Conservation (phyloP, 2,329 filamentous ascomycete species). For the Cercospora sp. region DNA sequence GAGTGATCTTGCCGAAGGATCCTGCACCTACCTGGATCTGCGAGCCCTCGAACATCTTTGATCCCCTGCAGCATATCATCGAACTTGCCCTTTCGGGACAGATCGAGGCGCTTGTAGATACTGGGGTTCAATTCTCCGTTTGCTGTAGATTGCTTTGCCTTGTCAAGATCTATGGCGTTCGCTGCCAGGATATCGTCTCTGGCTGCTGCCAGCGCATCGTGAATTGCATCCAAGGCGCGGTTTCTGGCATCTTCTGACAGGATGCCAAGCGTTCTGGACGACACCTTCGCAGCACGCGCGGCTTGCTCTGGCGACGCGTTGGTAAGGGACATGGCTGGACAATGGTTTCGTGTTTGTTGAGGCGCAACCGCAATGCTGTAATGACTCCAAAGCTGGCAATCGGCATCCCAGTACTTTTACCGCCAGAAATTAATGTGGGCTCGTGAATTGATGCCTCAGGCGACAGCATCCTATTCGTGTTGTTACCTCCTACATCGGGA, state of each 20-base stretch:
- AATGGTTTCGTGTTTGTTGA: background rate
- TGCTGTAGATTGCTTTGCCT: constrained; percentile 70
- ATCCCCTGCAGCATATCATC: constrained; percentile 98
- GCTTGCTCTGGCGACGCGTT: constrained; percentile 77
- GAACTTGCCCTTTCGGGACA: constrained; percentile 85
- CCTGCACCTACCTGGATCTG: constrained; percentile 72
- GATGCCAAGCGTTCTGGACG: constrained; percentile 79
- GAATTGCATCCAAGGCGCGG: constrained; percentile 78
- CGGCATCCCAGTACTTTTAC: background rate
- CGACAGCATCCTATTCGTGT: background rate
- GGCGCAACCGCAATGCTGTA: background rate
- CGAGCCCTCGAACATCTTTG: constrained; percentile 76
- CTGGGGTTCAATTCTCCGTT: constrained; percentile 76
- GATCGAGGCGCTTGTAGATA: constrained; percentile 82
- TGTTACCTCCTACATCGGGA: too few relatives aligned
- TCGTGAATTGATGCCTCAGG: background rate
- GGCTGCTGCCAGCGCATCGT: constrained; percentile 69
- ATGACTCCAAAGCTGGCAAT: background rate
- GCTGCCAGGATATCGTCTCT: constrained; percentile 79
- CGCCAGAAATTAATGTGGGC: background rate
- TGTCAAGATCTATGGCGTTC: constrained; percentile 78
- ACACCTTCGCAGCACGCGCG: constrained; percentile 73
- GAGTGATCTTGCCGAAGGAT: background rate
- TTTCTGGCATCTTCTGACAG: constrained; percentile 76
- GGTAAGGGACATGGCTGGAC: constrained; percentile 74